These are phyloP conservation scores for Trichosanthes truncata DNA, from an alignment of 306 rosid genomes.

Conservation along the genomic window DNA sequence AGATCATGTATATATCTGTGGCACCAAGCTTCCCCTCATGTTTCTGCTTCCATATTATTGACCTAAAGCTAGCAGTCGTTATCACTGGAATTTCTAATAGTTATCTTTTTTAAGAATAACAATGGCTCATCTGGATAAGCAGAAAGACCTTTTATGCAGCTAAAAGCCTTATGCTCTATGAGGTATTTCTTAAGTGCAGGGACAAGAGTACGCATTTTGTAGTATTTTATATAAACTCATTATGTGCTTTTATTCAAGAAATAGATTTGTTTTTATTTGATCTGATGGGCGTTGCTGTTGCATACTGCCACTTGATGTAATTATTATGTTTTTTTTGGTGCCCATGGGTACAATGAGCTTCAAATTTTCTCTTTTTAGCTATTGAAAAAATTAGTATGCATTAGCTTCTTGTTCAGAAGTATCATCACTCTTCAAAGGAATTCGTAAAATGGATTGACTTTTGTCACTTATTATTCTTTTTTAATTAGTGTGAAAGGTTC, in stretches of 20 bases:
- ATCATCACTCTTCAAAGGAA: slow-evolving; percentile 1
- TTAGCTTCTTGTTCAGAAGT: not conserved
- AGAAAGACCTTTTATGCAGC: not conserved
- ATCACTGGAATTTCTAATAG: not conserved
- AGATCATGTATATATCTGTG: not conserved
- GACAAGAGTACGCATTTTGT: not conserved
- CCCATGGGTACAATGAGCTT: not conserved
- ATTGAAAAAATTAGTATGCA: not conserved
- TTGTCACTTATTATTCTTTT: slow-evolving; percentile 15
- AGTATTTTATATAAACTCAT: not conserved
- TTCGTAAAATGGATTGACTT: slow-evolving; percentile 17
- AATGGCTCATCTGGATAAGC: not conserved
- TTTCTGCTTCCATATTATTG: not conserved
- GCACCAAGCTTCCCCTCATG: not conserved
- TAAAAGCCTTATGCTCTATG: not conserved
- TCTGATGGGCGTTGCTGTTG: not conserved
- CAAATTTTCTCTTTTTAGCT: not conserved
- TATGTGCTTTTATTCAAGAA: not conserved
- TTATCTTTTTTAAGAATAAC: not conserved
- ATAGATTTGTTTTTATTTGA: not conserved
- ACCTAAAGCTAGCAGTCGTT: not conserved
- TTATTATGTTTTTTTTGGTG: not conserved
- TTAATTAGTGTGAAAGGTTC: slow-evolving; percentile 28
- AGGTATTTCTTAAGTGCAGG: not conserved
- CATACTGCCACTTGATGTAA: not conserved